Percentiles rank a stretch among this genome's conserved stretches.
These are phyloP conservation scores for Lipomyces yamadae DNA, from an alignment of 805 yeast genomes.

Conservation along the genomic window DNA sequence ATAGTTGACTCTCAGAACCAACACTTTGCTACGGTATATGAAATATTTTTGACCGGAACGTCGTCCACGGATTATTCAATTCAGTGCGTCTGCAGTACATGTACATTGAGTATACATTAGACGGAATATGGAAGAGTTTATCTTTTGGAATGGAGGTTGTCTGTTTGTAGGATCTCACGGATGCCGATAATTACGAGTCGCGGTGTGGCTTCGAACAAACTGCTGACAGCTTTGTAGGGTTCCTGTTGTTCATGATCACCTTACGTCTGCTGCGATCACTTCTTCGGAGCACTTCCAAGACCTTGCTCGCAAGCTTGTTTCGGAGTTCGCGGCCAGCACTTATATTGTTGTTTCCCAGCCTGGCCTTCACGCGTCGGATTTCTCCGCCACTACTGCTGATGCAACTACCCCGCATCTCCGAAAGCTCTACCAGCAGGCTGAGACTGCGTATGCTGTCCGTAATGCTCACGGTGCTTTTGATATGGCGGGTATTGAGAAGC, in stretches of 20 bases:
- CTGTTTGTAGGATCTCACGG: not conserved
- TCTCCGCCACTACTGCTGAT: conserved; percentile 30
- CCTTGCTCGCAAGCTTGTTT: conserved; percentile 35
- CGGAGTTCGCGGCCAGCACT: conserved; percentile 30
- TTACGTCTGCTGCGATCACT: conserved; percentile 32
- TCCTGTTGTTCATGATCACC: conserved; percentile 31
- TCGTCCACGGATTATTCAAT: too few relatives aligned
- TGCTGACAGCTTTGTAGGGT: conserved; percentile 21
- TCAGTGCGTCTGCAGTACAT: too few relatives aligned
- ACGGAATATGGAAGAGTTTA: not conserved
- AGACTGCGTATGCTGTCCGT: conserved; percentile 36
- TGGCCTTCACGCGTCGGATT: conserved; percentile 41
- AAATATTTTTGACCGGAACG: too few relatives aligned
- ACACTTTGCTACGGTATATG: too few relatives aligned
- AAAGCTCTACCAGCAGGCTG: conserved; percentile 33
- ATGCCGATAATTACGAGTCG: not conserved
- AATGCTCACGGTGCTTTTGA: conserved; percentile 45
- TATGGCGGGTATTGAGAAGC: conserved; percentile 51
- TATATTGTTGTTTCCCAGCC: conserved; percentile 52
- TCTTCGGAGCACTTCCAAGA: conserved; percentile 35
- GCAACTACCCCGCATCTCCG: conserved; percentile 38
- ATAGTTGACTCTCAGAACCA: too few relatives aligned
- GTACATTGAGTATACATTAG: not conserved
- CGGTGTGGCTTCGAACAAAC: not conserved
- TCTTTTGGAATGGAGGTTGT: conserved; percentile 2